Evolutionary conservation across 495 filamentous ascomycete genomes (phyloP), one percentile per base, ranked within the genome.

Genomic region (Hypoxylon crocopeplum): DNA sequence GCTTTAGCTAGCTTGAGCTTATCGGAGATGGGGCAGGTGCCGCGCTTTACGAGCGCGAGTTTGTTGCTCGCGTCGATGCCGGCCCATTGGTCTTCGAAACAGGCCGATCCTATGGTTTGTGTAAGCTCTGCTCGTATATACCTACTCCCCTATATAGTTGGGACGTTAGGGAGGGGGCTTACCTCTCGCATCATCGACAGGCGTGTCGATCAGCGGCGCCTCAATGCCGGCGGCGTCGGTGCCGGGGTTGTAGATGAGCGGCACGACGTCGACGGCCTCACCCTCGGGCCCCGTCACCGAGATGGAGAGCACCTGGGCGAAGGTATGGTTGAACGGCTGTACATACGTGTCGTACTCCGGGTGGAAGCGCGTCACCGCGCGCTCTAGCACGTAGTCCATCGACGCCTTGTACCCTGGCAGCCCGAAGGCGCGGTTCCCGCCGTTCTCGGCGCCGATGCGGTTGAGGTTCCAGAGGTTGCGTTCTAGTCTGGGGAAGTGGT

Each of bases 21-120:
- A 39, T 61, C 70, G 0, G 66, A 59, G 27, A 73, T 70, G 8
- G 73, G 69, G 51, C 77, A 79, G 16, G 41, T 36, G 17, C 72
- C 69, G 5, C 75, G 67, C 55, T 75, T 59, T 0, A 75, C 59
- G 7, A 78, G 65, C 1, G 71, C 75, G 21, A 78, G 68, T 56
- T 77, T 75, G 19, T 57, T 72, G 7, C 58, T 75, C 1, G 75
- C 75, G 36, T 77, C 72, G 32, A 69, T 48, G 16, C 55, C 65
- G 10, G 48, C 54, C 44, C 72, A 82, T 7, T 72, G 71, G 15
- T 64, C 71, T 3, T 62, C 69, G 3, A 62, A 58, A 44, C 75
- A 78, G 21, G 37, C 44, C 7, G 50, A 55, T 20, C 57, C 57
- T 55, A 38, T 25, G 7, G 25, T 13, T n/a, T 11, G 21, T 3